Conservation (phyloP, 305 asterid species). For the Solanum hybrid region DNA sequence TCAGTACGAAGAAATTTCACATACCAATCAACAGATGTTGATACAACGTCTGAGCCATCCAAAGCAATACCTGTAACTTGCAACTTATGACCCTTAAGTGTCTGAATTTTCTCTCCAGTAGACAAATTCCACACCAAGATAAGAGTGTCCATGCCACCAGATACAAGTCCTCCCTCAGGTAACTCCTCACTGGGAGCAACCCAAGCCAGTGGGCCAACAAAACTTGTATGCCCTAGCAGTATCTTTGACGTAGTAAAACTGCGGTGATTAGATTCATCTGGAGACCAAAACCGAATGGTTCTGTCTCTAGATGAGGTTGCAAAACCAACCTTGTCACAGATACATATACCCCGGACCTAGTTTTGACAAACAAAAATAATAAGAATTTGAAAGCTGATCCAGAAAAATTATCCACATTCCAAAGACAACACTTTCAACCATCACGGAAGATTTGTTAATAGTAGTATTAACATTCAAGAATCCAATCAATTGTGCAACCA, state of each 20-base stretch:
- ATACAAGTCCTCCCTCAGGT: slow-evolving; percentile 79
- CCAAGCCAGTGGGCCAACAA: slow-evolving; percentile 95
- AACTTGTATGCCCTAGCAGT: slow-evolving; percentile 84
- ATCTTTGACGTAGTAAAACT: slow-evolving; percentile 53
- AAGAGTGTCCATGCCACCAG: slow-evolving; percentile 96
- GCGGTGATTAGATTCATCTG: slow-evolving; percentile 45
- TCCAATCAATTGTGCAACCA: not conserved
- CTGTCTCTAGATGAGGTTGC: slow-evolving; percentile 93
- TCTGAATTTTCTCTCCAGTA: slow-evolving; percentile 60
- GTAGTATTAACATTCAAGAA: not conserved
- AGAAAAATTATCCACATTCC: not conserved
- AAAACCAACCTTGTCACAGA: slow-evolving; percentile 66
- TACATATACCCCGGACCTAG: slow-evolving; percentile 90
- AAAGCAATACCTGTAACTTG: slow-evolving; percentile 78
- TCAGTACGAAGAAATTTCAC: slow-evolving; percentile 3
- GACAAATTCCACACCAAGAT: slow-evolving; percentile 80
- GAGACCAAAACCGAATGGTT: slow-evolving; percentile 77
- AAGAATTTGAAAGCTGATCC: not conserved
- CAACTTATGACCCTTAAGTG: slow-evolving; percentile 62
- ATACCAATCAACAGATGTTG: slow-evolving; percentile 83
- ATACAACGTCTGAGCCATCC: slow-evolving; percentile 76
- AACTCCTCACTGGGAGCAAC: slow-evolving; percentile 61
- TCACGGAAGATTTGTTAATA: not conserved
- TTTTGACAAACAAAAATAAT: not conserved
- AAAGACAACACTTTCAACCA: not conserved